Conservation (phyloP, 2,329 filamentous ascomycete genomes). For the Elsinoe australis region DNA sequence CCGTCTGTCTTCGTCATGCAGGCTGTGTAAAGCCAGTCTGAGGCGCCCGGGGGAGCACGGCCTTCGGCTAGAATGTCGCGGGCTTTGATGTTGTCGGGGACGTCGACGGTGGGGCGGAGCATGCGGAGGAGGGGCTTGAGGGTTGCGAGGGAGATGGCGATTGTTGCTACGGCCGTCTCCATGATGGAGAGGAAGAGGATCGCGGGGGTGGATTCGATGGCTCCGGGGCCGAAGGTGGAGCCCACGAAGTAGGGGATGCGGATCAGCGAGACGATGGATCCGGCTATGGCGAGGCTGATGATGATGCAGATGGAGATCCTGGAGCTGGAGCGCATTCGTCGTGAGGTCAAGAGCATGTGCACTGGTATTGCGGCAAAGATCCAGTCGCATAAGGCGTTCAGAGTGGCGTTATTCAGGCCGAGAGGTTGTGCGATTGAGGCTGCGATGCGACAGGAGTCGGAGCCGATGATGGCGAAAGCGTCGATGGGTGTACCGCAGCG, state of each 20-base stretch:
- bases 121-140: slow-evolving; percentile 2
- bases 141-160: slow-evolving; percentile 3
- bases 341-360: background rate
- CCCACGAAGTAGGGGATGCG: slow-evolving; percentile 4
- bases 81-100: no score
- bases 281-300: slow-evolving; percentile 4
- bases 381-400: slow-evolving; percentile 13
- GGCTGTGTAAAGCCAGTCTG: background rate
- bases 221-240: background rate
- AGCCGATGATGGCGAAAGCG: background rate
- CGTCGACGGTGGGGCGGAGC: background rate
- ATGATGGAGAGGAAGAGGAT: slow-evolving; percentile 10
- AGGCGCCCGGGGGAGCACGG: background rate
- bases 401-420: background rate
- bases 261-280: slow-evolving; percentile 1
- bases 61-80: background rate
- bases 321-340: background rate
- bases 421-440: background rate
- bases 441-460: background rate
- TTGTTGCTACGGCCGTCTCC: slow-evolving; percentile 10
- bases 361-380: slow-evolving; percentile 5
- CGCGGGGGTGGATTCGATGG: background rate
- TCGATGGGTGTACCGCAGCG: slow-evolving; percentile 3
- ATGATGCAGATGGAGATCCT: slow-evolving; percentile 9
- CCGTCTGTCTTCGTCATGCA: background rate